A percentile compares a stretch with the other conserved stretches of the same genome.
phyloP scores from a whole-genome alignment of 768 basidiomycete genomes.

The Auriscalpium microsporum region DNA sequence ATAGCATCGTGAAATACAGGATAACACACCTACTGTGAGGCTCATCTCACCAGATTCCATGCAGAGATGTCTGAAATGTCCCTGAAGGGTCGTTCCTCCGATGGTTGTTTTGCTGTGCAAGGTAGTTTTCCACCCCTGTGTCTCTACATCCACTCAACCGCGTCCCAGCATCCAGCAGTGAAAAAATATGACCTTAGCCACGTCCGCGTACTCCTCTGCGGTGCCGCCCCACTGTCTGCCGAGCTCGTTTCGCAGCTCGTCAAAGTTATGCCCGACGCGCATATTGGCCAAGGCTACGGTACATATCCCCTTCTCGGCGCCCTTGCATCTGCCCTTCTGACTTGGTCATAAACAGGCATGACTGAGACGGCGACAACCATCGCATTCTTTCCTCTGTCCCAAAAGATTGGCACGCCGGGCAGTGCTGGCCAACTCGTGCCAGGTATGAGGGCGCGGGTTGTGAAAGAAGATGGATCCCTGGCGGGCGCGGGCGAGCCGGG shows the following conservation, averaged over 20 bases:
- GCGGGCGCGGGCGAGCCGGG: conserved; percentile 49
- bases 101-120: conserved; percentile 25
- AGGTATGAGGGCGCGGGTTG: conserved; percentile 42
- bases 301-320: not conserved
- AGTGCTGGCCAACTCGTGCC: conserved; percentile 38
- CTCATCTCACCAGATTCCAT: not conserved
- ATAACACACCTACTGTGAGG: conserved; percentile 19
- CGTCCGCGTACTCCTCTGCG: conserved; percentile 21
- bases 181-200: conserved; percentile 23
- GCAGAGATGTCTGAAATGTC: no score
- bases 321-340: not conserved
- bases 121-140: conserved; percentile 5
- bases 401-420: conserved; percentile 44
- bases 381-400: conserved; percentile 38
- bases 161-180: conserved; percentile 20
- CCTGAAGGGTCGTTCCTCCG: conserved; percentile 20
- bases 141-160: not conserved
- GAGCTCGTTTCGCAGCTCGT: conserved; percentile 33
- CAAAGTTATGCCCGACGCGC: conserved; percentile 41
- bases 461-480: conserved; percentile 46
- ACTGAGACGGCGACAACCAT: conserved; percentile 55
- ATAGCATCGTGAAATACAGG: conserved; percentile 24
- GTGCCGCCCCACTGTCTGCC: conserved; percentile 28
- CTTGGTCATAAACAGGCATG: conserved; percentile 38
- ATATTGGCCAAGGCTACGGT: conserved; percentile 59